These are phyloP conservation scores for Yarrowia galli DNA, from an alignment of 1,139 yeast species.

Conservation along the genomic window DNA sequence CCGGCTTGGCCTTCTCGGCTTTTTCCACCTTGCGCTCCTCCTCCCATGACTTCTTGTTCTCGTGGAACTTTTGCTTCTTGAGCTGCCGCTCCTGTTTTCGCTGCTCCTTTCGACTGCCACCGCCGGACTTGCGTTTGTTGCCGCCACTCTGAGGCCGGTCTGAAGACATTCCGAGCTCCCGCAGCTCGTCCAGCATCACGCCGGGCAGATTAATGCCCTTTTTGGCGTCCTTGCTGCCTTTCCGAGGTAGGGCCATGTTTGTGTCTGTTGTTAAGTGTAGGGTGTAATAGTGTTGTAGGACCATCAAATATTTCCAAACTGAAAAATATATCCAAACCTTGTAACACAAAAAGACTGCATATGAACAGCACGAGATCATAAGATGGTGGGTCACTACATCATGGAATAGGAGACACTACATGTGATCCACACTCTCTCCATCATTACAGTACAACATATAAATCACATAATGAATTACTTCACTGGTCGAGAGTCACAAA, in stretches of 20 bases:
- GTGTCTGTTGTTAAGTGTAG: neutral
- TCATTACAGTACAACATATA: neutral
- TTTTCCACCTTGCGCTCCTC: conserved; percentile 46
- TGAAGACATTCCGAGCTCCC: conserved; percentile 57
- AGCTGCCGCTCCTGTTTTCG: conserved; percentile 62
- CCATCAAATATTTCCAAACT: neutral
- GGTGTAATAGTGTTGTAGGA: too few relatives aligned
- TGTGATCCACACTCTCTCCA: too few relatives aligned
- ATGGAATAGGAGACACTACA: too few relatives aligned
- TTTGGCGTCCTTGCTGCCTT: conserved; percentile 33
- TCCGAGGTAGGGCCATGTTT: neutral
- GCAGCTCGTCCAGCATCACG: conserved; percentile 67
- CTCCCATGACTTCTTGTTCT: neutral
- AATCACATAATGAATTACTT: conserved; percentile 8
- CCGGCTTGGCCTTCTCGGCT: neutral
- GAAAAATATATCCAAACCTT: conserved; percentile 4
- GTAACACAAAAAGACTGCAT: neutral
- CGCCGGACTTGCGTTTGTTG: conserved; percentile 45
- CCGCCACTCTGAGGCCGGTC: conserved; percentile 46
- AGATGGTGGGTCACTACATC: too few relatives aligned
- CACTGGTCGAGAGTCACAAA: neutral
- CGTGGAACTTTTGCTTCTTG: conserved; percentile 54
- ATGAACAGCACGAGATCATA: too few relatives aligned
- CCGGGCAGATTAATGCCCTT: conserved; percentile 66
- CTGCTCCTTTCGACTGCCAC: conserved; percentile 60